Evolutionary conservation across 192 early-diverging fungal genomes (phyloP), one percentile per base, ranked within the genome.

Genomic region (Coemansia sp.): DNA sequence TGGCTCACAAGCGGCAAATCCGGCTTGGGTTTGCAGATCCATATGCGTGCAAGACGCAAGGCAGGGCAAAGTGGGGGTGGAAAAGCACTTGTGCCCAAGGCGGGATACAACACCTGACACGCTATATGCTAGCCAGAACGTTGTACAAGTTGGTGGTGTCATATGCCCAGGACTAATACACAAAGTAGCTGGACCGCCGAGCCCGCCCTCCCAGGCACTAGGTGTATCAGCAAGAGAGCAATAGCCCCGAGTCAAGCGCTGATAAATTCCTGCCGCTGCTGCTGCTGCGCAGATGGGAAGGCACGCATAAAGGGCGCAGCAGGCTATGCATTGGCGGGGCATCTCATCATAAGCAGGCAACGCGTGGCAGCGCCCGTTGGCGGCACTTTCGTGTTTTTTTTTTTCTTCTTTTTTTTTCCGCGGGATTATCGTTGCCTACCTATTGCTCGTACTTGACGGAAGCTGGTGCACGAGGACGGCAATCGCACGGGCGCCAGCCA

Each of bases 311-410:
- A 40, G 15, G 27, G 35, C 25, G 42, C 59, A 42, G 36, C 46
- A 45, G 40, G 66, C 66, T 62, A 65, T 29, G 14, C 57, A 59
- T 59, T 38, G 36, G 17, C 57, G 39, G 36, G n/a, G 12, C 35
- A 8, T 38, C n/a, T n/a, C n/a, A n/a, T n/a, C n/a, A n/a, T n/a
- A 49, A 24, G 47, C 47, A 27, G 2, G 19, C 47, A 54, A 54
- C 64, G 64, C 54, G 64, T 57, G 37, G 35, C 43, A 64, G 27
- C 42, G 24, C 29, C 22, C 10, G 67, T 77, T 77, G 70, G 76
- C 54, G 76, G 70, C 38, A 59, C 29, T 72, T 77, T 77, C 70
- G 76, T 72, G 76, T 72, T 70, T 57, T 64, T 51, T 59, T 73
- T 64, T n/a, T n/a, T n/a, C n/a, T n/a, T n/a, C n/a, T n/a, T n/a